Evolutionary conservation across 1,139 yeast species (phyloP), one percentile per base, ranked within the genome.

Genomic region (Spathaspora sp.): DNA sequence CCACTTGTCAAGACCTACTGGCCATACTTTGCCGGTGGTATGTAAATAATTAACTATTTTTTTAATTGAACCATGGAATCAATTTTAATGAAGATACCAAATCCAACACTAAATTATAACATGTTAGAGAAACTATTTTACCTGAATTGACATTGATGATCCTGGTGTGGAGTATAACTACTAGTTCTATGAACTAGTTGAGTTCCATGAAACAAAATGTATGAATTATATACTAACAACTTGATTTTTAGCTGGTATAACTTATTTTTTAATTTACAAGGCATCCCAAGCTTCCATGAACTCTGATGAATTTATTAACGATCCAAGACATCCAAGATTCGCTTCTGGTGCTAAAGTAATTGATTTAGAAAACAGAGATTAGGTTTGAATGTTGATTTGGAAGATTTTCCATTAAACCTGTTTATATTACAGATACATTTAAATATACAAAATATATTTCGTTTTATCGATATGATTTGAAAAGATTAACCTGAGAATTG

Each of bases 241-340:
- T 41, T 43, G 56, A 44, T 41, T 6, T 59, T 17, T 65, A 74
- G 79, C 78, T 51, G 64, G 62, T 52, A 59, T 72, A 55, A 68
- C 79, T 56, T 73, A 70, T 61, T 72, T 59, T 55, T 71, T 74
- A 58, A 61, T 74, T 55, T 69, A 63, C 66, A 71, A 73, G 64
- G 78, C 67, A 38, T 61, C 73, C 47, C 58, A 58, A 53, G 78
- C 76, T 50, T 70, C 76, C 48, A 64, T 65, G 68, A 68, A 74
- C 74, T 68, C 78, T 45, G 75, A 69, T 48, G 80, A 74, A 61
- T 74, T 70, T 65, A 74, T 74, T 60, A 74, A 74, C 57, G 80
- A 74, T 63, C 80, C 80, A 67, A 74, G 78, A 72, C 79, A 74
- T 66, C 80, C 80, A 60, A 74, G 80, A 70, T 74, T 74, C 52